Evolutionary conservation across 1,284 basidiomycete genomes (phyloP).

Genomic region (Moesziomyces sp.): DNA sequence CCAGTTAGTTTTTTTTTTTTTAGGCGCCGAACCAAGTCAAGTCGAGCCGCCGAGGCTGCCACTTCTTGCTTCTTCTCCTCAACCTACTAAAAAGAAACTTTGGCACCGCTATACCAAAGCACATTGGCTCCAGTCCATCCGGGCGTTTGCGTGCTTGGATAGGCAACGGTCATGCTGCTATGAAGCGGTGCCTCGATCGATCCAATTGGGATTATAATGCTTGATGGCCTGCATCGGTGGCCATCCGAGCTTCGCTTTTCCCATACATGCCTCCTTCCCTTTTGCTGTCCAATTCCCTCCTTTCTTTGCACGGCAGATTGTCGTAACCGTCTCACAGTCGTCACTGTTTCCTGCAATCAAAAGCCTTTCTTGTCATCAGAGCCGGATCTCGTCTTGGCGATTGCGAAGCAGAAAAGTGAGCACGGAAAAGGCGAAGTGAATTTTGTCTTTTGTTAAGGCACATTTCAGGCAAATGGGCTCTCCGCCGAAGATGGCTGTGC

Average conservation of each 20-base stretch:
- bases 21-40: background rate
- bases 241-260: constrained; percentile 52
- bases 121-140: constrained; percentile 34
- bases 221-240: constrained; percentile 35
- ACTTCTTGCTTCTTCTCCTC: constrained; percentile 32
- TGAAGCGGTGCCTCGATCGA: constrained; percentile 46
- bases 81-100: constrained; percentile 53
- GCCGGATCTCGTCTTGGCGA: too few relatives aligned
- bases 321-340: too few relatives aligned
- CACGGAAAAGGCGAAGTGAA: background rate
- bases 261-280: constrained; percentile 22
- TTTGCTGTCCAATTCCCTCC: background rate
- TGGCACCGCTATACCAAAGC: constrained; percentile 50
- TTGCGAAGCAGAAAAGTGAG: too few relatives aligned
- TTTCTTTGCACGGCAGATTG: background rate
- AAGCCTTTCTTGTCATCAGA: too few relatives aligned
- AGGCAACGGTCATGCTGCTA: constrained; percentile 40
- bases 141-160: constrained; percentile 47
- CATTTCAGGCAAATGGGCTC: too few relatives aligned
- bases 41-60: background rate
- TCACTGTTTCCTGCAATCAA: too few relatives aligned
- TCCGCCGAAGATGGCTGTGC: too few relatives aligned
- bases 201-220: constrained; percentile 49
- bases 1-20: background rate
- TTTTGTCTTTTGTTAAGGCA: background rate